Evolutionary conservation across 257 asterid species (phyloP).

Genomic region (Solanum chaucha): DNA sequence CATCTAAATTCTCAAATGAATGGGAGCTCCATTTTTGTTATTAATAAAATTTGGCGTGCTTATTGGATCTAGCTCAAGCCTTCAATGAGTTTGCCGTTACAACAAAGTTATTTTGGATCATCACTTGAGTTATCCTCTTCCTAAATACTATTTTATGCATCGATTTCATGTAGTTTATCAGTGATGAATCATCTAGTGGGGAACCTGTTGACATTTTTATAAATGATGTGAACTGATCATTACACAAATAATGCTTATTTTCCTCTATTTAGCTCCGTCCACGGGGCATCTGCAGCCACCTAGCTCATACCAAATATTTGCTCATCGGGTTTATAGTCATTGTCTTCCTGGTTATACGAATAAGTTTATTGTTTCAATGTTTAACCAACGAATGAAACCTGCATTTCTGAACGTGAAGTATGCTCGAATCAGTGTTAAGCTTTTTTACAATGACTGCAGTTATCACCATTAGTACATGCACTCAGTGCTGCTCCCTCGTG

Average conservation of each 20-base stretch:
- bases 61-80: conserved; percentile 11
- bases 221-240: neutral
- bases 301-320: neutral
- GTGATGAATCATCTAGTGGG: neutral
- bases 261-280: neutral
- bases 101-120: neutral
- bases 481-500: neutral
- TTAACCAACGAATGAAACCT: neutral
- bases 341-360: neutral
- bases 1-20: conserved; percentile 10
- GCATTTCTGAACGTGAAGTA: neutral
- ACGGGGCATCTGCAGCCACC: neutral
- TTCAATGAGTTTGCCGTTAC: neutral
- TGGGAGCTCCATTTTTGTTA: conserved; percentile 15
- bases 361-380: neutral
- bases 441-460: neutral
- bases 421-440: too few species aligned
- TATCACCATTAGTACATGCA: neutral
- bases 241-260: neutral
- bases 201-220: neutral
- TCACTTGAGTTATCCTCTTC: neutral
- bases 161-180: neutral
- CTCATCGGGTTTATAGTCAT: neutral
- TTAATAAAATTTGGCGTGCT: conserved; percentile 17
- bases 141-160: neutral